Evolutionary conservation across 1,284 basidiomycete genomes (phyloP), one percentile per base, ranked within the genome.

Genomic region (Cutaneotrichosporon daszewskae): DNA sequence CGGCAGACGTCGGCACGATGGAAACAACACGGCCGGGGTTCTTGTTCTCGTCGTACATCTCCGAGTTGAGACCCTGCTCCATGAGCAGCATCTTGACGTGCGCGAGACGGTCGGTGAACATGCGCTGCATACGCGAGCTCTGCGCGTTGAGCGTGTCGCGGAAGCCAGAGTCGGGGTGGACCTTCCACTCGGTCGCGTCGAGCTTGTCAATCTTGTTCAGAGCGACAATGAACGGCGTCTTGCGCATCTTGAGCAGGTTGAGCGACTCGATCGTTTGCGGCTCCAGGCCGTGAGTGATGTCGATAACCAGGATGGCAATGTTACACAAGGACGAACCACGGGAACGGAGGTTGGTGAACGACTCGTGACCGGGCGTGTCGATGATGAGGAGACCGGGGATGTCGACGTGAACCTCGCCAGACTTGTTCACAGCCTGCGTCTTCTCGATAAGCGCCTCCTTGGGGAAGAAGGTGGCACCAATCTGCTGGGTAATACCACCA

Each of bases 401-500:
- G 72, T 97, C 94, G 78, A 94, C 96, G 60, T 97, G 88, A 72
- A 88, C 84, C 26, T 73, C 72, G 47, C 82, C 82, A 56, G 89
- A 83, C 72, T 80, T 85, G 73, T 96, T 94, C 72, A 98, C 75
- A 16, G 95, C 90, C 16, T 77, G 76, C 2, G 94, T 97, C 78
- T 98, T 98, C 44, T 81, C 80, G 72, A 85, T 82, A 68, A 99
- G 95, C 7, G 91, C 90, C n/a, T 92, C 87, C 37, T 86, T 84
- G 36, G 95, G 95, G 82, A 99, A 98, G 77, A 95, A 99, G 0
- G 95, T 99, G n/a, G 95, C 95, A 77, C 95, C 95, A 58, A 99
- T 99, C 69, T 99, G 95, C 73, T 98, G 95, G 0, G 95, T 99
- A 69, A 99, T 99, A 76, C 95, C 95, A 66, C 95, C 95, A 2